Evolutionary conservation across 169 alveolate species (phyloP).

Genomic region (Plasmodium reichenowi): DNA sequence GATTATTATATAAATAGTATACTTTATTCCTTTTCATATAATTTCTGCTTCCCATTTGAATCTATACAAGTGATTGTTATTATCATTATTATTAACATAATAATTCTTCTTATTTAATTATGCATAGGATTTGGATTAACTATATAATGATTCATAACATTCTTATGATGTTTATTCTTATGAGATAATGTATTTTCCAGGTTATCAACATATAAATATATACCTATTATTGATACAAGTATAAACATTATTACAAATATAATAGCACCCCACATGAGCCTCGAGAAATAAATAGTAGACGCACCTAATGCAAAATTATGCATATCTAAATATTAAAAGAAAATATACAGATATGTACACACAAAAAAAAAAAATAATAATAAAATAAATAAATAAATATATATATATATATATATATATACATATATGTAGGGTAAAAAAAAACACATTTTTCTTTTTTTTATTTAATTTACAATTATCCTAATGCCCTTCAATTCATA

Average conservation of each 20-base stretch:
- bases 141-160: slow-evolving; percentile 34
- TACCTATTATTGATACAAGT: slow-evolving; percentile 49
- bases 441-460: neutral
- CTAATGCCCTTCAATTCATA: neutral
- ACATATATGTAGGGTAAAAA: neutral
- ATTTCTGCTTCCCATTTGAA: too few species aligned
- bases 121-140: slow-evolving; percentile 38
- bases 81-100: too few species aligned
- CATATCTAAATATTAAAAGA: slow-evolving; percentile 1
- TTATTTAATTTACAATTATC: neutral
- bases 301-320: slow-evolving; percentile 60
- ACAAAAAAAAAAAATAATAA: too few species aligned
- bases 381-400: too few species aligned
- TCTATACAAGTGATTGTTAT: too few species aligned
- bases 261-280: slow-evolving; percentile 73
- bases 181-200: slow-evolving; percentile 12
- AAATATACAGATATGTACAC: neutral
- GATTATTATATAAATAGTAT: too few species aligned
- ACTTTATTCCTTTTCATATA: too few species aligned
- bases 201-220: slow-evolving; percentile 42
- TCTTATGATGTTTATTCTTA: slow-evolving; percentile 12
- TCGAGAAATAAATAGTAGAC: slow-evolving; percentile 59
- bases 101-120: neutral
- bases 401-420: too few species aligned
- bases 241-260: slow-evolving; percentile 58